These are phyloP conservation scores for Coniosporium uncinatum DNA, from an alignment of 2,329 filamentous ascomycete species.

Conservation along the genomic window DNA sequence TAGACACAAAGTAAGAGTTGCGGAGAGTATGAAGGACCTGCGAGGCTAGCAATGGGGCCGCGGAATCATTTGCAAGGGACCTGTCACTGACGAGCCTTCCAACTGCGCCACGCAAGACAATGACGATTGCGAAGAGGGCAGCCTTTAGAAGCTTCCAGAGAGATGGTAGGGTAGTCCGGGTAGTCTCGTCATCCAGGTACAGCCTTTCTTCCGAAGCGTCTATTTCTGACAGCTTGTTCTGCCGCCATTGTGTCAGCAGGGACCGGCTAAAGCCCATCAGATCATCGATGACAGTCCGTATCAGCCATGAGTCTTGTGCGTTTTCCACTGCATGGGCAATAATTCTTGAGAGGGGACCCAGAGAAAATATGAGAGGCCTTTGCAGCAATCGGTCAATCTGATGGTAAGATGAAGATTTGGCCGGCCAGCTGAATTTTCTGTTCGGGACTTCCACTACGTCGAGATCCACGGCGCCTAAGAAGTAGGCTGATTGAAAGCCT, in stretches of 20 bases:
- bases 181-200: conserved; percentile 59
- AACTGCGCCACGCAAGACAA: conserved; percentile 68
- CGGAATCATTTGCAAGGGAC: conserved; percentile 44
- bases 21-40: conserved; percentile 71
- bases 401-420: conserved; percentile 52
- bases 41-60: conserved; percentile 60
- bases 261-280: conserved; percentile 61
- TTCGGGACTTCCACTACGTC: conserved; percentile 54
- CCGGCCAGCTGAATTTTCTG: conserved; percentile 58
- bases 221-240: conserved; percentile 67
- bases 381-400: conserved; percentile 53
- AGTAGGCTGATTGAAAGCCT: conserved; percentile 72
- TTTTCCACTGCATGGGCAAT: conserved; percentile 59
- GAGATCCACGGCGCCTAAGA: conserved; percentile 62
- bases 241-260: conserved; percentile 67
- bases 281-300: conserved; percentile 53
- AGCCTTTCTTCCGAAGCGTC: conserved; percentile 61
- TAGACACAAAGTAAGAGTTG: conserved; percentile 78
- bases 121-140: conserved; percentile 69
- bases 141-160: conserved; percentile 74
- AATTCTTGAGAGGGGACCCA: conserved; percentile 62
- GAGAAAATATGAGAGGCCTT: conserved; percentile 56
- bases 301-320: conserved; percentile 41
- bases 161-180: conserved; percentile 59
- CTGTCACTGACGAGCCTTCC: conserved; percentile 56